These are phyloP conservation scores for Candida tallmaniae DNA, from an alignment of 805 yeast species.

Conservation along the genomic window DNA sequence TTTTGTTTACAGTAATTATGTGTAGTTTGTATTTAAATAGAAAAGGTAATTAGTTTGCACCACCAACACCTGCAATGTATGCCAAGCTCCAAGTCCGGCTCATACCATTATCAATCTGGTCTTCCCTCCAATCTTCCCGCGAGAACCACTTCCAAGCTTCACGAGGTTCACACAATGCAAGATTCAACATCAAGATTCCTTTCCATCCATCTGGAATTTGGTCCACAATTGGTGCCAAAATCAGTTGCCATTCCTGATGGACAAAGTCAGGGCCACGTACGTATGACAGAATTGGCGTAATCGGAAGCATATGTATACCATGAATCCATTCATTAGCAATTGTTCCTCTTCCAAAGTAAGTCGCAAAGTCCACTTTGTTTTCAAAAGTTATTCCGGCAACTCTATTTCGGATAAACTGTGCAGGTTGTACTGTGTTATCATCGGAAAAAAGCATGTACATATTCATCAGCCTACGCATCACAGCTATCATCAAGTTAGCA, in stretches of 20 bases:
- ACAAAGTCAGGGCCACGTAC: constrained; percentile 53
- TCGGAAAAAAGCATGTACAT: constrained; percentile 51
- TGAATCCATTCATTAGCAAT: constrained; percentile 60
- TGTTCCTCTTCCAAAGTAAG: constrained; percentile 68
- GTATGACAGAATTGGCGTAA: constrained; percentile 62
- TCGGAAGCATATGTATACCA: constrained; percentile 75
- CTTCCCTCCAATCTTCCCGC: constrained; percentile 45
- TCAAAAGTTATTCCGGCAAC: constrained; percentile 74
- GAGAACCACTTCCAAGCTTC: constrained; percentile 42
- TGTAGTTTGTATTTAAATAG: no score
- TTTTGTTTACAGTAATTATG: no score
- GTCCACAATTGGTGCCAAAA: constrained; percentile 41
- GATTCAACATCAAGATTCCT: constrained; percentile 67
- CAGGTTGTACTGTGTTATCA: constrained; percentile 54
- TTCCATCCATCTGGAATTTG: constrained; percentile 64
- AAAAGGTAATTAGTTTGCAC: constrained; percentile 10
- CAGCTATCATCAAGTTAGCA: constrained; percentile 57
- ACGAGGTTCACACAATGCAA: constrained; percentile 68
- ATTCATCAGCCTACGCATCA: constrained; percentile 51
- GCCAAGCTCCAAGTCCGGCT: constrained; percentile 84
- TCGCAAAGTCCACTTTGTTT: constrained; percentile 67
- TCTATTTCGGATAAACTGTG: constrained; percentile 52
- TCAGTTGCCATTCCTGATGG: constrained; percentile 59
- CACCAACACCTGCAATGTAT: constrained; percentile 55
- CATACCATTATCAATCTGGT: constrained; percentile 76